Base-by-base conservation (phyloP, 2,329 filamentous ascomycete genomes). In the Aspergillus sp. region DNA sequence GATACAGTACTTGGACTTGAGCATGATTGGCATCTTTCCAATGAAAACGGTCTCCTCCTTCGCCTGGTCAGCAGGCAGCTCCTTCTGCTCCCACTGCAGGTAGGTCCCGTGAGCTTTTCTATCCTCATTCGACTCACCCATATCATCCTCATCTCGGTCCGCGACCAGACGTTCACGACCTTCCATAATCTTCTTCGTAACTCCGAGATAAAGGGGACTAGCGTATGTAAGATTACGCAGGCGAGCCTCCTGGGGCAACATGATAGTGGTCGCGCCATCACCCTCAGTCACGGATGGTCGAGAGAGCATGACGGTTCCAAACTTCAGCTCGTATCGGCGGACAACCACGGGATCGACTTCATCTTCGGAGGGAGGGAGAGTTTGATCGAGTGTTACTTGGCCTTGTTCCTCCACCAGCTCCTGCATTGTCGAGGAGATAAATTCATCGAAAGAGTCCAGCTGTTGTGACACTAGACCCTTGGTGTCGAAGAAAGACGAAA, bases 401-500 rank as follows among this genome's bases (percentile, higher is more conserved):
- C 91, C 91, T 75, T 97, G 94, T 77, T 98, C 95, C 71, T 92
- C 89, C 61, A 99, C 90, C 62, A 99, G 87, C 70, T 97, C 91
- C 73, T 98, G 93, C 79, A 99, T 94, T 0, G 93, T 97, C 21
- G 91, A 92, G 62, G 90, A 89, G 59, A 95, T 93, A 72, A 99
- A 99, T 75, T 98, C 93, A 79, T 99, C 92, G 79, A 97, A 99
- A 0, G 96, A 99, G 76, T 98, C 94, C 64, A 98, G 89, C 81
- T 99, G 95, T 79, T 99, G 94, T 15, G 95, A 97, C 21, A 97
- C 95, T 32, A 99, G 85, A 71, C 95, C 94, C 80, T 98, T 99
- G 64, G 88, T 86, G 70, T 97, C 92, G 80, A 99, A 99, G 82
- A 97, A 98, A 9, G 95, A 91, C 59, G 91, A 92, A 75, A 99